Percentiles rank a stretch among this genome's conserved stretches.
Conservation (phyloP, 768 basidiomycete genomes). For the Coprinellus aureogranulatus region DNA sequence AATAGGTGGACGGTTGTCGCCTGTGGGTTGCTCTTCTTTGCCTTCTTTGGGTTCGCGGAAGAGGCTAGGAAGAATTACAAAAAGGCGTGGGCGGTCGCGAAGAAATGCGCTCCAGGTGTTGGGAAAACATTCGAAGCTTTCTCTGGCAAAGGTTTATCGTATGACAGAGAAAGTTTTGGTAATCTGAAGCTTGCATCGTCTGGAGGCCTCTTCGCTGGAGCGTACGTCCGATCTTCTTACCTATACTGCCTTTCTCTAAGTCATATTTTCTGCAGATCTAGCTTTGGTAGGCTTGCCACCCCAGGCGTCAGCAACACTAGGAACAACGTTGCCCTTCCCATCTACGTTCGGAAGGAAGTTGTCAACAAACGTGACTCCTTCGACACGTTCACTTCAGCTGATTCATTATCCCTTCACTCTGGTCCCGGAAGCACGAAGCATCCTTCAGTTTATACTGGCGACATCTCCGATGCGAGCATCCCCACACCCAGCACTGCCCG, state of each 20-base stretch:
- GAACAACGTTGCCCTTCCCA: conserved; percentile 15
- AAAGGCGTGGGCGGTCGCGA: background rate
- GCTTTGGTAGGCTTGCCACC: background rate
- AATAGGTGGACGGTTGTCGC: conserved; percentile 40
- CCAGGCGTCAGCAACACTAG: background rate
- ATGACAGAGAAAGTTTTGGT: background rate
- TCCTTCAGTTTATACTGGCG: too few species aligned
- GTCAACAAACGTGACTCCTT: conserved; percentile 27
- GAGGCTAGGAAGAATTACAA: conserved; percentile 49
- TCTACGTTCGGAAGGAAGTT: conserved; percentile 25
- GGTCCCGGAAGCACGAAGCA: too few species aligned
- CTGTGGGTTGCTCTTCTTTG: conserved; percentile 50
- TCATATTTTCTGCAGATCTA: background rate
- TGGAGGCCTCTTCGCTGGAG: background rate
- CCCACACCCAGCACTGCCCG: too few species aligned
- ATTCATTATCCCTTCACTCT: too few species aligned
- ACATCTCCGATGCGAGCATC: too few species aligned
- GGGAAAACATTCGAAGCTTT: background rate
- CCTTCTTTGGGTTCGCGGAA: conserved; percentile 56
- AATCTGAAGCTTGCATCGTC: background rate
- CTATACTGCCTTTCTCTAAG: background rate
- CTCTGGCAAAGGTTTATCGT: background rate
- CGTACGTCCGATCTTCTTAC: background rate
- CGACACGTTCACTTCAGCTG: conserved; percentile 14
- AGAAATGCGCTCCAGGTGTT: background rate